Percentiles rank a stretch among this genome's conserved stretches.
These are phyloP conservation scores for Rauvolfia tetraphylla DNA, from an alignment of 257 asterid genomes.

Conservation along the genomic window DNA sequence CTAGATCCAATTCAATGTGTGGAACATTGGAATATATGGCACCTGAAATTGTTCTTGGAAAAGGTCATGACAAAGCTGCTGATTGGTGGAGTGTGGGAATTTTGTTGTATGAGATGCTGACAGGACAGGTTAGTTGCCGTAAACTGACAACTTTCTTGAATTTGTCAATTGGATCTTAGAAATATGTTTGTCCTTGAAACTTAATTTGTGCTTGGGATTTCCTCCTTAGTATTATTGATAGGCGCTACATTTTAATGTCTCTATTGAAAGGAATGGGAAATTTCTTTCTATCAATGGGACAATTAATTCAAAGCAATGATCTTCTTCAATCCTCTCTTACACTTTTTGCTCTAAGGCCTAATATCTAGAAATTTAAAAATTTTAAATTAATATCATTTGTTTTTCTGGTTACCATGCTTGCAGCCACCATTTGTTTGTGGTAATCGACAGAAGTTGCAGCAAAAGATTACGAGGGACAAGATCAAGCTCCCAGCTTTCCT, in stretches of 20 bases:
- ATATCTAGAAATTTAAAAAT: background rate
- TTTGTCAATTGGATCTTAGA: background rate
- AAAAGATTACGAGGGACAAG: slow-evolving; percentile 69
- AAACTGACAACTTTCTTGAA: background rate
- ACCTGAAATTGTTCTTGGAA: slow-evolving; percentile 70
- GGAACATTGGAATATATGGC: slow-evolving; percentile 88
- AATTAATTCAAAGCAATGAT: background rate
- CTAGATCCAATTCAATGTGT: slow-evolving; percentile 75
- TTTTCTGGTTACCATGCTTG: slow-evolving; percentile 18
- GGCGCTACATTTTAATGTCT: background rate
- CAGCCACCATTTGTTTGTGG: slow-evolving; percentile 71
- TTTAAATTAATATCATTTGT: background rate
- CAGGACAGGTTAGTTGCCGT: slow-evolving; percentile 54
- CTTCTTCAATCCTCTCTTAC: background rate
- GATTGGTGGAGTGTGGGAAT: slow-evolving; percentile 94
- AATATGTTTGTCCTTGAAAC: background rate
- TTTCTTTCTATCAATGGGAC: background rate
- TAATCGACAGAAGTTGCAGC: slow-evolving; percentile 63
- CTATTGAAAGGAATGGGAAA: background rate
- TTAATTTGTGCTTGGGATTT: background rate
- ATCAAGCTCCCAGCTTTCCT: slow-evolving; percentile 64
- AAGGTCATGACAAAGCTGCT: slow-evolving; percentile 82
- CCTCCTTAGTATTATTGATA: background rate
- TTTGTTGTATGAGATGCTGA: slow-evolving; percentile 72
- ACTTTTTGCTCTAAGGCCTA: background rate